phyloP scores from a whole-genome alignment of 2,329 filamentous ascomycete species.

The Diplodia corticola region DNA sequence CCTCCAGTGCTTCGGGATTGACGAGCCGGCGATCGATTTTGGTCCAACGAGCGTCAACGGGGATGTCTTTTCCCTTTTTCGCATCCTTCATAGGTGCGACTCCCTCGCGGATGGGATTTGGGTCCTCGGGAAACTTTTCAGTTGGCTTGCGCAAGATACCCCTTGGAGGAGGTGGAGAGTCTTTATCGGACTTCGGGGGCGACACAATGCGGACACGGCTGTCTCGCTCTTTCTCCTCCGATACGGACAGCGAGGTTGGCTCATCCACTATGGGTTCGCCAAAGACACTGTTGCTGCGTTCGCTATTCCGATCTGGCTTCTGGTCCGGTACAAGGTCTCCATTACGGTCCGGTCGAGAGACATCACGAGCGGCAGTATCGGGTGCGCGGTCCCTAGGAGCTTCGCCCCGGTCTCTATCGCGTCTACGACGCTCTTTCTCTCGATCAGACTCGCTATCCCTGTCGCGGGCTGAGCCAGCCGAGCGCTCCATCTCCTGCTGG shows the following conservation, averaged over 20 bases:
- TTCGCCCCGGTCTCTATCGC: slow-evolving; percentile 31
- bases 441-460: slow-evolving; percentile 34
- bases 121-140: slow-evolving; percentile 81
- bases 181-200: slow-evolving; percentile 62
- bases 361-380: not conserved
- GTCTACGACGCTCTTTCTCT: slow-evolving; percentile 37
- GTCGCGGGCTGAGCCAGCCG: slow-evolving; percentile 31
- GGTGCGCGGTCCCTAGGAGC: not conserved
- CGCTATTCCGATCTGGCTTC: slow-evolving; percentile 21
- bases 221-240: slow-evolving; percentile 24
- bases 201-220: slow-evolving; percentile 63
- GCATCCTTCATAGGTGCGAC: slow-evolving; percentile 93
- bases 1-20: slow-evolving; percentile 81
- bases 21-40: slow-evolving; percentile 87
- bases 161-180: slow-evolving; percentile 68
- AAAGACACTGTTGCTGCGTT: slow-evolving; percentile 34
- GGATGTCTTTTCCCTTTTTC: slow-evolving; percentile 67
- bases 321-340: slow-evolving; percentile 4
- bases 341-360: slow-evolving; percentile 27
- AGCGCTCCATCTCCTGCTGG: slow-evolving; percentile 46
- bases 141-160: slow-evolving; percentile 85
- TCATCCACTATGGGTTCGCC: slow-evolving; percentile 37
- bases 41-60: slow-evolving; percentile 80
- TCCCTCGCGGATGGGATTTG: slow-evolving; percentile 79
- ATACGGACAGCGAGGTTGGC: slow-evolving; percentile 34